Conservation (phyloP, 2,329 filamentous ascomycete species). For the Talaromyces sp. region DNA sequence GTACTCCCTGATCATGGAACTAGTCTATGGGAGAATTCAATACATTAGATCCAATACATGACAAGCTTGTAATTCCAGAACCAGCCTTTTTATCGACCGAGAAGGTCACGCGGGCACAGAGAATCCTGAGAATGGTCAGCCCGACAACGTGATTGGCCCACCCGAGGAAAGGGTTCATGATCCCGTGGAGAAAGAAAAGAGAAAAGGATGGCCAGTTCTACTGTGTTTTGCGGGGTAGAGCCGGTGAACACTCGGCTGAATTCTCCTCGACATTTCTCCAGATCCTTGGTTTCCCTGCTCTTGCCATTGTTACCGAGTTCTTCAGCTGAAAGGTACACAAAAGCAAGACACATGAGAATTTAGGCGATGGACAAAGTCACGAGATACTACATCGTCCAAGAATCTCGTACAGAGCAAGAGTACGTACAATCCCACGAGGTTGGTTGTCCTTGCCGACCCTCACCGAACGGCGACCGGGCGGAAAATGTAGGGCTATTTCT, state of each 20-base stretch:
- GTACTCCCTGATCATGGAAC: not conserved
- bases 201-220: not conserved
- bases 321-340: not conserved
- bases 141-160: not conserved
- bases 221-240: not conserved
- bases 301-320: constrained; percentile 3
- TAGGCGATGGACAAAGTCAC: not conserved
- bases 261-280: not conserved
- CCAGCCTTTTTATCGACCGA: not conserved
- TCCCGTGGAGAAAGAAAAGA: not conserved
- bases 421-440: not conserved
- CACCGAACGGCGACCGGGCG: not conserved
- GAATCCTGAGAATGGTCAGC: not conserved
- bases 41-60: not conserved
- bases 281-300: not conserved
- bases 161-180: not conserved
- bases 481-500: constrained; percentile 1
- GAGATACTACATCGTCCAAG: not conserved
- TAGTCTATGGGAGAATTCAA: not conserved
- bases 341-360: not conserved
- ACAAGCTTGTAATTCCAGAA: not conserved
- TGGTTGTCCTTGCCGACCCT: not conserved
- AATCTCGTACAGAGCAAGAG: not conserved
- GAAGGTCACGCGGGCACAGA: constrained; percentile 1
- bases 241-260: not conserved